phyloP scores from a whole-genome alignment of 225 moss, liverwort and hornwort genomes.

The Marchantia paleacea region DNA sequence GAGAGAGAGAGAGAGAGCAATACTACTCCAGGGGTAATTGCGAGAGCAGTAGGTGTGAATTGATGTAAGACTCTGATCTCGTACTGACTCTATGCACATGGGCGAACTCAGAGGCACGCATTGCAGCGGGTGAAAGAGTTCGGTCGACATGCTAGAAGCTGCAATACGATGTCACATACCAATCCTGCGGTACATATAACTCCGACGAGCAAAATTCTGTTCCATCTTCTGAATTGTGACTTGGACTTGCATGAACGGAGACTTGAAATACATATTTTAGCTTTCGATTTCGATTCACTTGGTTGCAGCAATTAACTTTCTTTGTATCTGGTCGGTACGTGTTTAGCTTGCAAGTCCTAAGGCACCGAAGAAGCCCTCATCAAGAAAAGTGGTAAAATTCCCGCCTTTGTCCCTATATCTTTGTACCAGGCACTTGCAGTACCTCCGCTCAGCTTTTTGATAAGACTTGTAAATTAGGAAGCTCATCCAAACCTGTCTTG shows the following conservation, averaged over 20 bases:
- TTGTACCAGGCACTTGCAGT: not conserved
- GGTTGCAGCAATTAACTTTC: not conserved
- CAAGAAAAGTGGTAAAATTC: slow-evolving; percentile 24
- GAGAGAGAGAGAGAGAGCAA: too few relatives aligned
- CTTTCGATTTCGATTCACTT: not conserved
- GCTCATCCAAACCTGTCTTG: not conserved
- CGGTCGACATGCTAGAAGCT: slow-evolving; percentile 60
- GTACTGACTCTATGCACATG: too few relatives aligned
- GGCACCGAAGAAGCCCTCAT: slow-evolving; percentile 20
- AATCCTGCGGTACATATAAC: slow-evolving; percentile 21
- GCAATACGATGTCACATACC: slow-evolving; percentile 55
- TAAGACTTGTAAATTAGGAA: not conserved
- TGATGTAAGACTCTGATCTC: too few relatives aligned
- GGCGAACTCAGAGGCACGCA: slow-evolving; percentile 45
- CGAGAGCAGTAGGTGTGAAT: too few relatives aligned
- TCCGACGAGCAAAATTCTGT: not conserved
- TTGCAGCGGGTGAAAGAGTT: slow-evolving; percentile 68
- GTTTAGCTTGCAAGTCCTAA: slow-evolving; percentile 37
- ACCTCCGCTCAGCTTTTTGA: too few relatives aligned
- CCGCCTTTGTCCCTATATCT: not conserved
- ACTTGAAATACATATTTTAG: not conserved
- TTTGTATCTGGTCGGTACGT: not conserved
- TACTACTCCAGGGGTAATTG: too few relatives aligned
- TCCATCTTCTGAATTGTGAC: not conserved
- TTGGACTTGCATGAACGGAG: not conserved